Evolutionary conservation across 179 eudicot species (phyloP).

Genomic region (Kewa caespitosa): DNA sequence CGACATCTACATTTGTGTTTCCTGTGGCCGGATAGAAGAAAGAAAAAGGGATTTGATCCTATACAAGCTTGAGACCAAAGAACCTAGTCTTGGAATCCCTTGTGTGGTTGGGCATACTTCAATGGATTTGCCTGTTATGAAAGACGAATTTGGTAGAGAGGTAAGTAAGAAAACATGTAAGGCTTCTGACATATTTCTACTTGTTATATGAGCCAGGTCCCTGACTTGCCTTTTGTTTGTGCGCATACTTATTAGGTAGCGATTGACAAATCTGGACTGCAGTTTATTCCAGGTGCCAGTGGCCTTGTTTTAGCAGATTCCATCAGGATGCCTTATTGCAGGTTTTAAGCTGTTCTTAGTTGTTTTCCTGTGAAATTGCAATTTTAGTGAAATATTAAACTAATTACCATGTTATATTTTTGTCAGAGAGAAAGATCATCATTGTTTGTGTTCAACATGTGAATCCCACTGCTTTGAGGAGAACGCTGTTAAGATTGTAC

Average conservation of each 20-base stretch:
- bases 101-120: slow-evolving; percentile 63
- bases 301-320: slow-evolving; percentile 62
- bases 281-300: slow-evolving; percentile 73
- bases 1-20: slow-evolving; percentile 59
- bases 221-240: slow-evolving; percentile 18
- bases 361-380: neutral
- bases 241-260: slow-evolving; percentile 50
- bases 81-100: slow-evolving; percentile 55
- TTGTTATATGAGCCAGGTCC: slow-evolving; percentile 4
- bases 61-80: slow-evolving; percentile 47
- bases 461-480: slow-evolving; percentile 49
- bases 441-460: slow-evolving; percentile 71
- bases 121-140: slow-evolving; percentile 48
- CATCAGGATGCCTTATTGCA: slow-evolving; percentile 73
- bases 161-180: slow-evolving; percentile 42
- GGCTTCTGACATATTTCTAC: neutral
- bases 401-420: slow-evolving; percentile 13
- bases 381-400: neutral
- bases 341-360: slow-evolving; percentile 36
- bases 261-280: slow-evolving; percentile 57
- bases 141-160: slow-evolving; percentile 56
- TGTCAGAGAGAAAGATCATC: slow-evolving; percentile 56
- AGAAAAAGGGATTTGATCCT: slow-evolving; percentile 53
- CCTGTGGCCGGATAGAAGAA: slow-evolving; percentile 56
- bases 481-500: slow-evolving; percentile 77